Evolutionary conservation across 352 stramenopile genomes (phyloP), one percentile per base, ranked within the genome.

Genomic region (Elongisporangium prolatum): DNA sequence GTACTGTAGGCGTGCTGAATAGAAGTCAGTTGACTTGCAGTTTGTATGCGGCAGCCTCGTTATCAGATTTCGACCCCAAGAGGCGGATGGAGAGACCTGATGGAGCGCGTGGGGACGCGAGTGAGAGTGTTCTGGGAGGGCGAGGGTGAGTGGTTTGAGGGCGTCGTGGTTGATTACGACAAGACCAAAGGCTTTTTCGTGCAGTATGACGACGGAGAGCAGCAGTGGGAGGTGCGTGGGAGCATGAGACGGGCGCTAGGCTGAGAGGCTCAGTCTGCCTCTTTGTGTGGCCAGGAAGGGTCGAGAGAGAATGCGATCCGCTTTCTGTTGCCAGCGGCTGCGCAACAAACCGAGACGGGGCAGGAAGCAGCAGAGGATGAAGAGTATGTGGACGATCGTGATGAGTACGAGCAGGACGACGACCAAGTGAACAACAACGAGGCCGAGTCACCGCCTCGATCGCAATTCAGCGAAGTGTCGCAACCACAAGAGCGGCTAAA

Each of bases 121-220:
- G 80, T 88, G 55, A 72, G 74, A 11, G 80, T 92, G 58, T 88
- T 78, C 59, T 92, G 80, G 83, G 77, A 86, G 58, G 76, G 67
- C 14, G 78, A 90, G 22, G 60, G 62, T 49, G 76, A 71, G 59
- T 92, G 80, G 83, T 92, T 88, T 38, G 69, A 86, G 5, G 83
- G 83, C 11, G 59, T 74, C n/a, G 67, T 90, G n/a, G 54, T 28
- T 10, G 52, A 57, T 1, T 82, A 71, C 25, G 63, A 63, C 1
- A 20, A 54, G 1, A 59, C 71, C 16, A 68, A 52, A 24, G 78
- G 81, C 17, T 88, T 80, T 54, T 87, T 76, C 56, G 65, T 91
- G n/a, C 57, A 73, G 54, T 91, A 91, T 50, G 78, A 88, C 52
- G 83, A 92, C 57, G 78, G 83, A 25, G 80, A 92, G 52, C 69